Base-by-base conservation (phyloP, 192 early-diverging fungal species). In the Gamsiella multidivaricata region DNA sequence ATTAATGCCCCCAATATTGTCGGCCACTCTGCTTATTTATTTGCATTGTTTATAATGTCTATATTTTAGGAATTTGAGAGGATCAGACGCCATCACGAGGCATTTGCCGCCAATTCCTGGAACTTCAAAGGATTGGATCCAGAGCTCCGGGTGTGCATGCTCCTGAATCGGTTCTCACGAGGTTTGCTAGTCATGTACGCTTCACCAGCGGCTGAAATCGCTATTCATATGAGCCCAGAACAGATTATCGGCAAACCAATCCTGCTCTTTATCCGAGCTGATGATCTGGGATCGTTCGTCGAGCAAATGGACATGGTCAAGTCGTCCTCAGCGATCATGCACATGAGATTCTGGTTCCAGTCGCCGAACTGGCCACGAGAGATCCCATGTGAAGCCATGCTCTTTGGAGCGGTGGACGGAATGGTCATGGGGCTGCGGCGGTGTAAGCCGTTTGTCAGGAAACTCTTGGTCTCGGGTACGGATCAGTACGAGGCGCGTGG, bases 261-360 rank as follows among this genome's bases (percentile, higher is more conserved):
- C 14, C 22, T 69, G 31, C 52, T 61, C 25, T 68, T 59, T 31
- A 52, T 79, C 43, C 65, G 66, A 15, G 58, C 63, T 2, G 66
- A 79, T n/a, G 74, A 79, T 29, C 52, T 68, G 26, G 59, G 25
- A 7, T 34, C 65, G 39, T 66, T 79, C 54, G 61, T 62, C 5
- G 57, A 66, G 37, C 65, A 69, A 9, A 25, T 62, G 20, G 66
- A 79, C 32, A 37, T 79, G 31, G 54, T 37, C 50, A 79, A 69
- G 34, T 17, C 74, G 5, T 52, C 61, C 2, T 47, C 60, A 12
- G 41, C 59, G 0, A 69, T 79, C 43, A 57, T 59, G 3, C 60
- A 79, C 32, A 70, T 61, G 51, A 47, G 68, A 25, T 61, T 70
- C 12, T 70, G 68, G 68, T 70, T 70, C 42, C 68, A 70, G 32